These are phyloP conservation scores for Hydnum rufescens DNA, from an alignment of 768 basidiomycete genomes.

Conservation along the genomic window DNA sequence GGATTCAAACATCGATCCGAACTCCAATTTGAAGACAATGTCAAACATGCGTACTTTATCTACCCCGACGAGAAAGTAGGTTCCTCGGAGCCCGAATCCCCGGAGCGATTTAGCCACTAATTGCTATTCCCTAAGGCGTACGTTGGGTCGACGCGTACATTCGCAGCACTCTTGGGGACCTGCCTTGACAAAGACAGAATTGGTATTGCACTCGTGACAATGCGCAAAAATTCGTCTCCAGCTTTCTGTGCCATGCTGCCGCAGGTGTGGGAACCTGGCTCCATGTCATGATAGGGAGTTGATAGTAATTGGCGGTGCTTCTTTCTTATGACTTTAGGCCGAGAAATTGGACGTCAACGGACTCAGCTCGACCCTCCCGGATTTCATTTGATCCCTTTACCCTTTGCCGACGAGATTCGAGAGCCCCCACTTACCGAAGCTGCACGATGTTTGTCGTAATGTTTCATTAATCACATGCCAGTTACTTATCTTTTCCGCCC, in stretches of 20 bases:
- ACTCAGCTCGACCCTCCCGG: slow-evolving; percentile 66
- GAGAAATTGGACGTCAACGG: slow-evolving; percentile 53
- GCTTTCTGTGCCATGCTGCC: slow-evolving; percentile 71
- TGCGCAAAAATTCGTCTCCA: slow-evolving; percentile 53
- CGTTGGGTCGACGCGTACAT: slow-evolving; percentile 82
- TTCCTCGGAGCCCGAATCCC: not conserved
- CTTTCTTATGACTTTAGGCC: slow-evolving; percentile 25
- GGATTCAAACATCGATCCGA: slow-evolving; percentile 67
- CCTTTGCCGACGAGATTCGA: slow-evolving; percentile 88
- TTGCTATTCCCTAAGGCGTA: slow-evolving; percentile 31
- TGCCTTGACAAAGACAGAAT: slow-evolving; percentile 68
- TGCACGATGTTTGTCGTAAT: slow-evolving; percentile 29
- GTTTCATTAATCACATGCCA: no score
- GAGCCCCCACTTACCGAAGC: slow-evolving; percentile 46
- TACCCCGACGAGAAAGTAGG: slow-evolving; percentile 79
- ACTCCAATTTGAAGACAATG: slow-evolving; percentile 68
- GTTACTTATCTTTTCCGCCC: not conserved
- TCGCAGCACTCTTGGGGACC: slow-evolving; percentile 66
- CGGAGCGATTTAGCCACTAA: not conserved
- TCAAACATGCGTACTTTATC: slow-evolving; percentile 81
- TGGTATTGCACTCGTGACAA: slow-evolving; percentile 51
- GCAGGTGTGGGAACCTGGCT: slow-evolving; percentile 38
- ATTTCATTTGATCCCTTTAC: slow-evolving; percentile 82
- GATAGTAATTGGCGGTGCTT: no score
- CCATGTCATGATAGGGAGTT: not conserved